Base-by-base conservation (phyloP, 2,329 filamentous ascomycete genomes). In the Erysiphe neolycopersici region DNA sequence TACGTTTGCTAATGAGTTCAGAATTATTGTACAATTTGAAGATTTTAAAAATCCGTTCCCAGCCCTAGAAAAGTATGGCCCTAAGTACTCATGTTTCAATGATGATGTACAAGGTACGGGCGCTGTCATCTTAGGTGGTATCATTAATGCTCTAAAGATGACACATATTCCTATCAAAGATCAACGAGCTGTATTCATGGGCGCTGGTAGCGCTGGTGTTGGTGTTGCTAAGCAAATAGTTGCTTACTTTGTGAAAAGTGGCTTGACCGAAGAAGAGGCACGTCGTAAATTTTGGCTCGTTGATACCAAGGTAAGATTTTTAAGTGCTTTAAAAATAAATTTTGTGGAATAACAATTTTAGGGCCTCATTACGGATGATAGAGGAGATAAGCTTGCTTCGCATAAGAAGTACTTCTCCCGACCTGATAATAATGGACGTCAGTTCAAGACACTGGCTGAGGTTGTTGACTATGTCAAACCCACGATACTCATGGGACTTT, bases 91-190 rank as follows among this genome's bases (percentile, higher is more conserved):
- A 0, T 89, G 81, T 58, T 91, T 92, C 65, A 92, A 92, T 53
- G 83, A 92, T 47, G 83, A 93, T 57, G 76, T 92, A 0, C 82
- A 91, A 56, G 83, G 83, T 1, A 92, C 83, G 0, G 84, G 83
- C 0, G 85, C 80, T 45, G 82, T 92, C 1, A 87, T 83, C 0
- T 66, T 92, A 0, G 82, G 82, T 0, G 82, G 79, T 2, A 75
- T 91, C 49, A 73, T 82, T 61, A 73, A 81, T 0, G 82, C 71
- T 0, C 61, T 85, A 8, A 71, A 79, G 47, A 73, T 83, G 9
- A 74, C 67, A 45, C 65, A 71, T 5, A 61, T 76, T 44, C 69
- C 75, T 40, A 63, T 85, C 42, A 62, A 64, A 9, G 79, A 91
- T 45, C 59, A 80, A 13, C 69, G 76, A 35, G 65, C 89, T 43